Evolutionary conservation across 805 yeast species (phyloP), one percentile per base, ranked within the genome.

Genomic region (Pichia deserticola): DNA sequence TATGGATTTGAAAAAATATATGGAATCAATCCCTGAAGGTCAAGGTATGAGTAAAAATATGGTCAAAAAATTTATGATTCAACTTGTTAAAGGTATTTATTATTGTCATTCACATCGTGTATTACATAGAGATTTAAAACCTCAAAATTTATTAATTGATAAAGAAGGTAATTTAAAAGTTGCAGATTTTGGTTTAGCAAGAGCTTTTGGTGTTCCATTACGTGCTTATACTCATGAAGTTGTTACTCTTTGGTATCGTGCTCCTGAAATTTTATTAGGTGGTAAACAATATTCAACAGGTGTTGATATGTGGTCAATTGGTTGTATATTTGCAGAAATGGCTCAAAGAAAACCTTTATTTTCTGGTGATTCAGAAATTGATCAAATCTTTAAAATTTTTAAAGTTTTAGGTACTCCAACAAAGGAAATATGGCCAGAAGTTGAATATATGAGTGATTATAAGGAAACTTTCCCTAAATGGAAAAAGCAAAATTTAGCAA

Each of bases 251-350:
- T 93, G 99, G 99, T 93, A 93, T 67, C 76, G 99, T 57, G 89
- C 97, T 0, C 99, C 99, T 4, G 99, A 93, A 69, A 88, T 93
- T 50, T 72, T 93, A 53, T 77, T 93, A 56, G 99, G 99, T 12
- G 97, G 97, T 4, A 87, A 95, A 58, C 97, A 93, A 62, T 93
- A 93, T 67, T 88, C 97, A 36, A 93, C 98, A 0, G 97, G 98
- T 20, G 97, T 93, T 47, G 99, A 93, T 66, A 89, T 93, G 86
- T 93, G 99, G 99, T 88, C 97, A 10, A 86, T 92, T 53, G 99
- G 99, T 13, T 90, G 97, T 64, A 93, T 93, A 44, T 86, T 93
- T 66, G 99, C 97, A 7, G 99, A 93, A 66, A 90, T 93, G 98
- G 89, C 90, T 51, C 88, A 89, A 60, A 82, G 99, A 49, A 88